Evolutionary conservation across 169 alveolate species (phyloP).

Genomic region (Besnoitia besnoiti): DNA sequence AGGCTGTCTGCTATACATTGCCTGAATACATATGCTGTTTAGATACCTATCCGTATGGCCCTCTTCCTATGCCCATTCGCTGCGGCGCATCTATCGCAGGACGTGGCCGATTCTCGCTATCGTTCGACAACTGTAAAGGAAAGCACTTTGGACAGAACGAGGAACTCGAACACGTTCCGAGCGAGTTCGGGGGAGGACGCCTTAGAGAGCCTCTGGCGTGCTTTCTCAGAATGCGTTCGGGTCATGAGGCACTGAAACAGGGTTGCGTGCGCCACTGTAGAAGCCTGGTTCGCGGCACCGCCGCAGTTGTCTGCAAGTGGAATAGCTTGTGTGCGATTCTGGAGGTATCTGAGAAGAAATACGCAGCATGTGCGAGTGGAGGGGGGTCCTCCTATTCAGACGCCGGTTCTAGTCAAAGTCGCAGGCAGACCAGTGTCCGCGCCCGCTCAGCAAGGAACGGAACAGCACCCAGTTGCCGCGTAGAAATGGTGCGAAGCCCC

Average conservation of each 20-base stretch:
- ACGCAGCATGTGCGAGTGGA: too few relatives aligned
- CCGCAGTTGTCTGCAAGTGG: not conserved
- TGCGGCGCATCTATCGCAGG: not conserved
- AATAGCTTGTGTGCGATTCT: not conserved
- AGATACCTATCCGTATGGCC: too few relatives aligned
- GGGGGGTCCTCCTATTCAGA: too few relatives aligned
- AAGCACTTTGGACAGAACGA: not conserved
- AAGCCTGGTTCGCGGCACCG: not conserved
- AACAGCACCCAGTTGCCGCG: too few relatives aligned
- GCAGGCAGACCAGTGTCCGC: too few relatives aligned
- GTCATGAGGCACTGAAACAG: slow-evolving; percentile 5
- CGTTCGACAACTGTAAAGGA: not conserved
- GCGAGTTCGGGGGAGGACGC: slow-evolving; percentile 7
- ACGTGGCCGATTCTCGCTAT: not conserved
- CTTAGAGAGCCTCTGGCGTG: not conserved
- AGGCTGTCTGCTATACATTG: too few relatives aligned
- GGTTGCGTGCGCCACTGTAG: not conserved
- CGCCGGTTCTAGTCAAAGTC: too few relatives aligned
- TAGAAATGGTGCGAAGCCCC: too few relatives aligned
- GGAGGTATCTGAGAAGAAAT: not conserved
- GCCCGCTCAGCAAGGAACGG: too few relatives aligned
- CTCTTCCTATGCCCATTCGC: too few relatives aligned
- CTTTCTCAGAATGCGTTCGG: not conserved
- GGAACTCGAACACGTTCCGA: not conserved
- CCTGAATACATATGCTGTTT: too few relatives aligned